Base-by-base conservation (phyloP, 2,329 filamentous ascomycete species). In the Curvularia hawaiiensis region DNA sequence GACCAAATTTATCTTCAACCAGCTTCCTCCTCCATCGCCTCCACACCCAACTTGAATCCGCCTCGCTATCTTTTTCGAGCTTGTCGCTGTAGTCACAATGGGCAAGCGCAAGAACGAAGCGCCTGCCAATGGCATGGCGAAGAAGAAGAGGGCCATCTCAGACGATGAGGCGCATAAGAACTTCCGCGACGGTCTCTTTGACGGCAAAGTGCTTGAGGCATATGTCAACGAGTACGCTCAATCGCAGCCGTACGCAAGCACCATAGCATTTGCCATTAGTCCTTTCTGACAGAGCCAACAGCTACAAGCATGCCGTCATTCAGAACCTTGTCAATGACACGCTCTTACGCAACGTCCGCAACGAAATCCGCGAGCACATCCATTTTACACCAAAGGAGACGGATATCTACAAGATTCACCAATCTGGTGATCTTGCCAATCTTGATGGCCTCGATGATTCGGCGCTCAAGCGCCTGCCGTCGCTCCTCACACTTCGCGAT, bases 321-420 rank as follows among this genome's bases (percentile, higher is more conserved):
- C 83, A 87, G 66, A 82, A 85, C 52, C 82, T 99, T 43, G 89
- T 98, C 74, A 83, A 95, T 77, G 89, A 94, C 68, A 77, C 82
- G 47, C 88, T 99, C 18, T 86, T 99, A 46, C 93, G 93, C 70
- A 83, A 86, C 54, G 95, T 99, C 58, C 92, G 95, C 73, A 80
- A 85, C 71, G 95, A 99, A 80, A 94, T 98, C 77, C 89, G 89
- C 77, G 84, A 90, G 66, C 93, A 97, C 73, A 90, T 99, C 66
- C 88, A 91, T 66, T 99, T 99, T 80, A 97, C 95, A 12, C 93
- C 93, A 68, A 99, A 99, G 78, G 95, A 99, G 79, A 99, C 95
- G 47, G 95, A 99, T 77, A 99, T 99, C 69, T 99, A 99, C 85
- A 97, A 96, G 79, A 98, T 99, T 73, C 93, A 97, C 83, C 95